Evolutionary conservation across 306 rosid genomes (phyloP).

Genomic region (Cucurbita maxima): DNA sequence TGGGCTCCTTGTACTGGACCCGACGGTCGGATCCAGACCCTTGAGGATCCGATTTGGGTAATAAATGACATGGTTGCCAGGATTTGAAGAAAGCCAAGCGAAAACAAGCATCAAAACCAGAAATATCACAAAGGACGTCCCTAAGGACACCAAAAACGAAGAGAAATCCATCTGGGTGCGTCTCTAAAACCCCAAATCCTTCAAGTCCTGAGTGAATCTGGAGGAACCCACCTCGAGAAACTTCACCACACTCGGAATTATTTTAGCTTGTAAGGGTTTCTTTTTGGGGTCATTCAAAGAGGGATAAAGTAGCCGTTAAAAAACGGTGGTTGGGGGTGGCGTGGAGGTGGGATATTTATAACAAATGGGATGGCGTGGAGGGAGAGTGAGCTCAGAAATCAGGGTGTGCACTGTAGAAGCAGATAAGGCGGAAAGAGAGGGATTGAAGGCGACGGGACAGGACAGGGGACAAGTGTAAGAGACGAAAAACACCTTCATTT

Average conservation of each 20-base stretch:
- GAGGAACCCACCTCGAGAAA: background rate
- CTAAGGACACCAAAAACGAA: slow-evolving; percentile 76
- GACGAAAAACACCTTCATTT: background rate
- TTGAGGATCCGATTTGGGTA: slow-evolving; percentile 81
- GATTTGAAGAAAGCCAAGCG: slow-evolving; percentile 37
- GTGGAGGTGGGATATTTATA: background rate
- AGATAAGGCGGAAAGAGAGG: background rate
- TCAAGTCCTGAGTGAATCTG: background rate
- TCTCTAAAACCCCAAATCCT: background rate
- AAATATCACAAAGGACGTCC: slow-evolving; percentile 67
- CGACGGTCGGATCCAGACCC: slow-evolving; percentile 54
- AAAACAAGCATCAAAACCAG: slow-evolving; percentile 52
- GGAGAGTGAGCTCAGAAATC: background rate
- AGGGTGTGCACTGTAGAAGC: background rate
- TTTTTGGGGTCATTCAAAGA: background rate
- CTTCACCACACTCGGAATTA: background rate
- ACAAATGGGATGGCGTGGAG: background rate
- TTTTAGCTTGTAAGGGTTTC: background rate
- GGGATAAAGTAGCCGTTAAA: background rate
- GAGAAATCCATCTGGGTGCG: slow-evolving; percentile 52
- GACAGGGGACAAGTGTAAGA: background rate
- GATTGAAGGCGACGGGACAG: background rate
- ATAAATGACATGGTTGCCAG: slow-evolving; percentile 70
- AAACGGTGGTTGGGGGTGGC: background rate
- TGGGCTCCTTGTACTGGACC: slow-evolving; percentile 41